Base-by-base conservation (phyloP, 2,329 filamentous ascomycete genomes). In the Neoscytalidium dimidiatum region DNA sequence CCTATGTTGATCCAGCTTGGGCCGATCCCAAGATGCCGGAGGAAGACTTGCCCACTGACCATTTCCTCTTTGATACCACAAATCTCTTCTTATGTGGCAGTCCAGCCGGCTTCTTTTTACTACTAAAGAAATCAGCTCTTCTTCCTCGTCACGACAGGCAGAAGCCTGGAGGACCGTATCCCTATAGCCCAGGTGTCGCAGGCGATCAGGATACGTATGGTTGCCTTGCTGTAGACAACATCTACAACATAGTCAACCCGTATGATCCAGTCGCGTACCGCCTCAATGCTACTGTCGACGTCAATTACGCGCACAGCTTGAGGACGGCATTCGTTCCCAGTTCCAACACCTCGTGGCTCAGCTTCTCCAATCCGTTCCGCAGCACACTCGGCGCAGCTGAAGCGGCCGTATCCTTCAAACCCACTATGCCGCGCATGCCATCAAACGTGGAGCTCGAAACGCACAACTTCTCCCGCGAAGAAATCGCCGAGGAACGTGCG, bases 381-480 rank as follows among this genome's bases (percentile, higher is more conserved):
- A 69, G 71, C 63, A 66, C 71, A 53, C 35, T 26, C 33, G 68
- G 71, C 62, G 69, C 68, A 21, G 67, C 69, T 43, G 65, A 66
- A 23, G 70, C 79, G 4, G 67, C 75, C 7, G 58, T 71, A 2
- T 68, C 81, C 78, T 26, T 73, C 69, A 38, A 79, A 6, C 35
- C 29, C 35, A 31, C 31, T 38, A 70, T 71, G 3, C 41, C 77
- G 0, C 78, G 81, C 14, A 72, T 84, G 3, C 82, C 82, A 0
- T 80, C 77, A 8, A 83, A 81, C 58, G 81, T 98, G n/a, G 95
- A 99, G 76, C 85, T 99, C 60, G 94, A 98, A 73, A 94, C 94
- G 0, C 95, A 98, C 74, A 91, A 99, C 75, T 99, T 99, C 74
- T 91, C 91, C 0, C 86, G 92, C 2, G 94, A 98, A 76, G 94